Percentiles rank a stretch among this genome's conserved stretches.
Conservation (phyloP, 768 basidiomycete genomes). For the Russula abietina region DNA sequence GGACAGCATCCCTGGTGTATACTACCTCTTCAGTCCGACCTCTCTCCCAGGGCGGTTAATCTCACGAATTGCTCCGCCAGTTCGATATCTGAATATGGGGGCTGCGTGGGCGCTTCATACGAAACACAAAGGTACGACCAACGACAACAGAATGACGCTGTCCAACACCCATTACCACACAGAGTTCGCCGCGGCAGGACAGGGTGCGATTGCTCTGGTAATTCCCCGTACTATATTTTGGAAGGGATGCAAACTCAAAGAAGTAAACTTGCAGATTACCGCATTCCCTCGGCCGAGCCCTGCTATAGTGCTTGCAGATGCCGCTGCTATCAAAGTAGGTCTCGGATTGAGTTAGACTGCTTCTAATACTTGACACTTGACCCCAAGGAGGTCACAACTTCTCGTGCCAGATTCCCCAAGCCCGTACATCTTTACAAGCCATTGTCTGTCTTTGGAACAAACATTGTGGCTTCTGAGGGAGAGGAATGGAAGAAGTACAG, state of each 20-base stretch:
- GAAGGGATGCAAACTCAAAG: not conserved
- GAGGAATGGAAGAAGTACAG: too few species aligned
- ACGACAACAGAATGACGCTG: not conserved
- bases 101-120: not conserved
- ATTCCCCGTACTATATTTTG: not conserved
- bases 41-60: not conserved
- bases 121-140: conserved; percentile 7
- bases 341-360: not conserved
- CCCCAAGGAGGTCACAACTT: conserved; percentile 44
- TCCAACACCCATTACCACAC: not conserved
- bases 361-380: not conserved
- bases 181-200: conserved; percentile 16
- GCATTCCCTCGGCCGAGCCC: not conserved
- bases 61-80: not conserved
- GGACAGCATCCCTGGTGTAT: conserved; percentile 4
- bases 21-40: not conserved
- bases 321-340: conserved; percentile 16
- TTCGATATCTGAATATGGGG: not conserved
- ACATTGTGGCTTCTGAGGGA: too few species aligned
- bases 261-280: not conserved
- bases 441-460: conserved; percentile 52
- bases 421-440: conserved; percentile 39
- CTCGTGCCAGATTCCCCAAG: conserved; percentile 52
- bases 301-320: conserved; percentile 13
- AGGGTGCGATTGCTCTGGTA: conserved; percentile 10